Percentiles rank a stretch among this genome's conserved stretches.
Conservation (phyloP, 2,329 filamentous ascomycete genomes). For the Aspergillus glaucus region DNA sequence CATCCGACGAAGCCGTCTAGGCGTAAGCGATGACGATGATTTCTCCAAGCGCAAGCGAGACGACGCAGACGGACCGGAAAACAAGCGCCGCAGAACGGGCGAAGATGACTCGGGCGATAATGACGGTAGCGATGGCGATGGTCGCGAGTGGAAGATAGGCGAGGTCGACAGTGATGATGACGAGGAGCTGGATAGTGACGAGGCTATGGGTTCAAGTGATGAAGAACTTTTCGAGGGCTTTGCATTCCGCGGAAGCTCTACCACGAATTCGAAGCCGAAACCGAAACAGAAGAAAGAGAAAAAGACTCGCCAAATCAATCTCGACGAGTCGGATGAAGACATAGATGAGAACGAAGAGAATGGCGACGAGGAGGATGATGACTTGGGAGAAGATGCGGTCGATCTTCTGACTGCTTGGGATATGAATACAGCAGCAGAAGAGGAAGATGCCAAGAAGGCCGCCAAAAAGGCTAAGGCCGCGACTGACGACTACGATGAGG, state of each 20-base stretch:
- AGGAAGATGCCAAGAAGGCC: conserved; percentile 32
- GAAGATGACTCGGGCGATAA: conserved; percentile 52
- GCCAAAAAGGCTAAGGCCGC: conserved; percentile 20
- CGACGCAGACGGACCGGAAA: conserved; percentile 30
- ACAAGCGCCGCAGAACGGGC: conserved; percentile 41
- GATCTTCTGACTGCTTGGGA: conserved; percentile 59
- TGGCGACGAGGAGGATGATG: conserved; percentile 53
- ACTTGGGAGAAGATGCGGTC: conserved; percentile 57
- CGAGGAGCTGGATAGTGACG: conserved; percentile 65
- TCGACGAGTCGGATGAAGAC: conserved; percentile 47
- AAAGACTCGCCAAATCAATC: conserved; percentile 37
- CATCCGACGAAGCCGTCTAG: conserved; percentile 53
- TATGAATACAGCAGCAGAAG: conserved; percentile 40
- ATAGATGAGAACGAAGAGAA: conserved; percentile 32
- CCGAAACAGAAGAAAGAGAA: conserved; percentile 20
- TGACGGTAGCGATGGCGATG: conserved; percentile 75
- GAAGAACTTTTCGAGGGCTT: conserved; percentile 78
- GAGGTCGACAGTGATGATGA: conserved; percentile 61
- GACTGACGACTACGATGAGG: conserved; percentile 27
- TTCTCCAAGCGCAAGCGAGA: conserved; percentile 38
- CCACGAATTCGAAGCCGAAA: conserved; percentile 32
- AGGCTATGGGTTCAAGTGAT: conserved; percentile 84
- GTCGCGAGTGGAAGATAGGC: conserved; percentile 78
- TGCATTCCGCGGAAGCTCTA: conserved; percentile 58
- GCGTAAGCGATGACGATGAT: conserved; percentile 45